These are phyloP conservation scores for Trichosanthes cucumerina DNA, from an alignment of 306 rosid genomes.

Conservation along the genomic window DNA sequence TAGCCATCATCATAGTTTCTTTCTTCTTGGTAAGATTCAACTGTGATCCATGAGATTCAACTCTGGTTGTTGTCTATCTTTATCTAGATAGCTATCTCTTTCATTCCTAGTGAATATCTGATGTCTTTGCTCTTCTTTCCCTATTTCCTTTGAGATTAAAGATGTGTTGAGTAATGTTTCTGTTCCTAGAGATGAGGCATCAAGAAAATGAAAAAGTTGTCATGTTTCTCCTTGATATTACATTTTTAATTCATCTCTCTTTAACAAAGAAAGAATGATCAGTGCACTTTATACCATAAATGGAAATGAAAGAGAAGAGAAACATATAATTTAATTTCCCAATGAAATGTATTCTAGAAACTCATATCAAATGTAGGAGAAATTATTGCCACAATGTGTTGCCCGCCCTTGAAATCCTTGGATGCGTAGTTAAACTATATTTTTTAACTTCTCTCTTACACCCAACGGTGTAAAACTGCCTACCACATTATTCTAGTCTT, in stretches of 20 bases:
- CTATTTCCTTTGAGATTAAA: background rate
- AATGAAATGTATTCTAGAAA: background rate
- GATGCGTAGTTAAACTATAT: background rate
- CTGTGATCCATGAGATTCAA: no score
- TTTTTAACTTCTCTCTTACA: background rate
- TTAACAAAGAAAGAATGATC: background rate
- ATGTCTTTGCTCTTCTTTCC: background rate
- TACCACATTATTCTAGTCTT: background rate
- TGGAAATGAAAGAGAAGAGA: background rate
- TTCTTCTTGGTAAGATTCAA: no score
- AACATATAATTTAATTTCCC: background rate
- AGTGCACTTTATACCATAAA: background rate
- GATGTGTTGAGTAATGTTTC: background rate
- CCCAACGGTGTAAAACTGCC: background rate
- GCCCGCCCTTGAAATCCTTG: background rate
- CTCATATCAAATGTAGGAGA: background rate
- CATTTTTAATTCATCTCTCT: background rate
- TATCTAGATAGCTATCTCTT: background rate
- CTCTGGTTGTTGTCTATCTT: background rate
- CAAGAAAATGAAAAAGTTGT: background rate
- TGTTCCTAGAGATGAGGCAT: slow-evolving; percentile 1
- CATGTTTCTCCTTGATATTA: background rate
- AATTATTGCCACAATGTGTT: background rate
- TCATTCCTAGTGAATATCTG: background rate
- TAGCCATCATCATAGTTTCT: no score